phyloP scores from a whole-genome alignment of 106 monocot genomes.

The Agapanthus africanus region DNA sequence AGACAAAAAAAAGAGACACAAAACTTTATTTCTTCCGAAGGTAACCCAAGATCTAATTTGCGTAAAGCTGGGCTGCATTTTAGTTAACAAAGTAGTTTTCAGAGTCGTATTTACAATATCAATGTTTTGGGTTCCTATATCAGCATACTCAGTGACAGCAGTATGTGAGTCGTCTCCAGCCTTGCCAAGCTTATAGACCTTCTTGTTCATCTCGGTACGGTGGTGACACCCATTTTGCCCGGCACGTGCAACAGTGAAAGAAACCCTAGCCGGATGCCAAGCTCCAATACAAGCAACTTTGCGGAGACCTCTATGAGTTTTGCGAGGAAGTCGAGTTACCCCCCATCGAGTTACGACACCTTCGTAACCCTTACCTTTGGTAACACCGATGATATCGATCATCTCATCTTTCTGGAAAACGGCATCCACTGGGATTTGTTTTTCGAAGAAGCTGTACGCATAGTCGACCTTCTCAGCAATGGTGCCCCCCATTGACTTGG shows the following conservation, averaged over 20 bases:
- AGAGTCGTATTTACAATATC: too few relatives aligned
- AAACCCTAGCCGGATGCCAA: conserved; percentile 71
- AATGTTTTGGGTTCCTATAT: too few relatives aligned
- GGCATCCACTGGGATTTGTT: conserved; percentile 44
- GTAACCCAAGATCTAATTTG: too few relatives aligned
- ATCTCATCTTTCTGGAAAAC: conserved; percentile 64
- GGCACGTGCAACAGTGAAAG: conserved; percentile 51
- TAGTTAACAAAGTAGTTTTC: too few relatives aligned
- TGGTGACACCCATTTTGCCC: conserved; percentile 76
- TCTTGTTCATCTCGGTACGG: conserved; percentile 65
- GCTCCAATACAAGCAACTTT: conserved; percentile 74
- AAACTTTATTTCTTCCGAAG: too few relatives aligned
- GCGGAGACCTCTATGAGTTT: conserved; percentile 57
- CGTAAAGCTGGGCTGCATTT: too few relatives aligned
- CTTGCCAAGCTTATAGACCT: conserved; percentile 54
- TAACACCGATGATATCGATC: conserved; percentile 60
- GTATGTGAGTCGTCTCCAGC: conserved; percentile 44
- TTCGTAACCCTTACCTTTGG: conserved; percentile 64
- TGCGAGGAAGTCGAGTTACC: conserved; percentile 59
- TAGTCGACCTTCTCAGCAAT: conserved; percentile 53
- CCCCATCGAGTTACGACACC: conserved; percentile 76
- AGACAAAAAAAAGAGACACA: too few relatives aligned
- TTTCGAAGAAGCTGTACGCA: conserved; percentile 57
- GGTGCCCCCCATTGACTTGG: conserved; percentile 48
- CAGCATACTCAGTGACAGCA: conserved; percentile 40